phyloP scores from a whole-genome alignment of 2,329 filamentous ascomycete species.

The Curvularia verruculosa region DNA sequence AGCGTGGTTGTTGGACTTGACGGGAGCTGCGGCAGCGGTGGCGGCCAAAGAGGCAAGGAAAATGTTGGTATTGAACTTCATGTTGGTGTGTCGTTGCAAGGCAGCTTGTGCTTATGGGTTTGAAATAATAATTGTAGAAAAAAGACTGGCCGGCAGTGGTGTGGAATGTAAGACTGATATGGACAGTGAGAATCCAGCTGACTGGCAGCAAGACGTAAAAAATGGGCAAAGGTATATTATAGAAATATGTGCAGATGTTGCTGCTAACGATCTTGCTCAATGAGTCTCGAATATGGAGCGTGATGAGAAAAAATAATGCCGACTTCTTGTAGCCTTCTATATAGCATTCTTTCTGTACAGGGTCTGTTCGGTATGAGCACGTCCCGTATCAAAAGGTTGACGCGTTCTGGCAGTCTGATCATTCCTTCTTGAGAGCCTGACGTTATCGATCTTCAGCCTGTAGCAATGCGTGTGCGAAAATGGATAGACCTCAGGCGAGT shows the following conservation, averaged over 20 bases:
- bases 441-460: constrained; percentile 7
- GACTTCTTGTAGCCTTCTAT: constrained; percentile 12
- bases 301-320: neutral
- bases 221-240: constrained; percentile 2
- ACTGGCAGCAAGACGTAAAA: constrained; percentile 34
- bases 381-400: constrained; percentile 16
- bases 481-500: constrained; percentile 24
- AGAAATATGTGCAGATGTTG: constrained; percentile 14
- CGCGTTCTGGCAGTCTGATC: constrained; percentile 8
- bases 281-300: constrained; percentile 15
- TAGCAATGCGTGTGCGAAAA: constrained; percentile 20
- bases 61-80: constrained; percentile 40
- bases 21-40: constrained; percentile 35
- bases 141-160: constrained; percentile 37
- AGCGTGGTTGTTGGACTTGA: constrained; percentile 16
- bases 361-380: constrained; percentile 4
- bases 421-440: constrained; percentile 2
- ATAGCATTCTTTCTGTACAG: constrained; percentile 7
- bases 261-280: constrained; percentile 13
- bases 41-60: constrained; percentile 36
- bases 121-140: constrained; percentile 7
- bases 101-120: neutral
- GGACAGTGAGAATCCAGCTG: constrained; percentile 21
- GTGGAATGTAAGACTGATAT: constrained; percentile 13
- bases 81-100: constrained; percentile 18